Percentiles rank a stretch among this genome's conserved stretches.
Conservation (phyloP, 768 basidiomycete genomes). For the Pleurotus salmoneostramineus region DNA sequence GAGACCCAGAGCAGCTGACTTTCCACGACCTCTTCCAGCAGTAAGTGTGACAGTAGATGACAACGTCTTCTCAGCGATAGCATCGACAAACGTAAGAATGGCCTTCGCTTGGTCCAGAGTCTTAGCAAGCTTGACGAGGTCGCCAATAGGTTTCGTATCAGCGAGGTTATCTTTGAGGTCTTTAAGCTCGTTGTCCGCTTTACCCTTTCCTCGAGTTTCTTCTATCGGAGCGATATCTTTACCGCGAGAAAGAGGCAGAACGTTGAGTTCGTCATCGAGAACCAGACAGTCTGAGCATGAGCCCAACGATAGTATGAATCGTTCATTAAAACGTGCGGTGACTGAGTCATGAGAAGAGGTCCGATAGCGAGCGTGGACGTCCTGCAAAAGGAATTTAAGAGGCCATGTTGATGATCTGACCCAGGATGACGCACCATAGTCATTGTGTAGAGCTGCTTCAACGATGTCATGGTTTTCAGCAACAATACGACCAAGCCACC, state of each 20-base stretch:
- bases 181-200: conserved; percentile 62
- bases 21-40: conserved; percentile 92
- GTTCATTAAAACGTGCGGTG: conserved; percentile 95
- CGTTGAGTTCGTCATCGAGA: conserved; percentile 96
- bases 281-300: conserved; percentile 91
- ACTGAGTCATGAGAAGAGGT: conserved; percentile 88
- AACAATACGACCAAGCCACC: conserved; percentile 87
- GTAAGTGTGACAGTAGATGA: conserved; percentile 95
- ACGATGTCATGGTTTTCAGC: conserved; percentile 91
- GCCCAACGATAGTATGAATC: conserved; percentile 95
- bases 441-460: conserved; percentile 92
- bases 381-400: conserved; percentile 41
- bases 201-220: conserved; percentile 25
- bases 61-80: conserved; percentile 88
- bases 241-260: conserved; percentile 90
- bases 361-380: conserved; percentile 92
- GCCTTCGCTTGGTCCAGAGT: conserved; percentile 96
- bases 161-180: conserved; percentile 74
- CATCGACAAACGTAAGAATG: conserved; percentile 90
- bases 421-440: conserved; percentile 48
- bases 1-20: conserved; percentile 93
- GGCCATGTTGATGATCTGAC: neutral
- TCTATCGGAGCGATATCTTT: conserved; percentile 82
- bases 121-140: conserved; percentile 85
- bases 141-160: conserved; percentile 84